These are phyloP conservation scores for Liriodendron chinense DNA, from an alignment of 164 flowering plant genomes.

Conservation along the genomic window DNA sequence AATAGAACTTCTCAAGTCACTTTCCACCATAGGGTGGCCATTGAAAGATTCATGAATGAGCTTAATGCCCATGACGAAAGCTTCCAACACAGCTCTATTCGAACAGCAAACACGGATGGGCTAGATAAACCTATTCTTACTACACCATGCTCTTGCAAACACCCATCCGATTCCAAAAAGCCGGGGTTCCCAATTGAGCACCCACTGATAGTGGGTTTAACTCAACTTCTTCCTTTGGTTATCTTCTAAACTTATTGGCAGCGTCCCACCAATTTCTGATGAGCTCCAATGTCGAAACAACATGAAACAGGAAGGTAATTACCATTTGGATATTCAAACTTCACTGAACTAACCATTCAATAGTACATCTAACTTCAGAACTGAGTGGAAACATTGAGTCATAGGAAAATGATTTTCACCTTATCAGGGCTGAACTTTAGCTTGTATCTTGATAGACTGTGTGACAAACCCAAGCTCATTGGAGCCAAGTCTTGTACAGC, in stretches of 20 bases:
- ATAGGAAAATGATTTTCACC: constrained; percentile 29
- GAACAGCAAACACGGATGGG: neutral
- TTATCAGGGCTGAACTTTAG: constrained; percentile 94
- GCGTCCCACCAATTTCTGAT: neutral
- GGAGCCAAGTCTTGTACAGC: constrained; percentile 87
- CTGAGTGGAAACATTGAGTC: too few species aligned
- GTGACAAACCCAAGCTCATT: constrained; percentile 95
- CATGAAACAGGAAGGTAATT: too few species aligned
- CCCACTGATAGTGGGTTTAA: neutral
- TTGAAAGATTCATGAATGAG: too few species aligned
- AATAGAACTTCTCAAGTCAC: neutral
- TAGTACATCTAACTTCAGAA: too few species aligned
- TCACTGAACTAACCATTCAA: too few species aligned
- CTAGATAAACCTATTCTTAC: neutral
- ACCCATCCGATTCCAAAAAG: neutral
- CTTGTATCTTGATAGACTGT: constrained; percentile 89
- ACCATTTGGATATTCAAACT: too few species aligned
- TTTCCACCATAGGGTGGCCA: neutral
- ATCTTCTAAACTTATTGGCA: neutral
- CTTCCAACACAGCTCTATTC: neutral
- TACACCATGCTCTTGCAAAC: neutral
- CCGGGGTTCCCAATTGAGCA: neutral
- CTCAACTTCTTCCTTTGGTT: too few species aligned
- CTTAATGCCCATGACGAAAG: neutral
- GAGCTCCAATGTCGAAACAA: too few species aligned